Evolutionary conservation across 2,329 filamentous ascomycete genomes (phyloP).

Genomic region (Colletotrichum sojae): DNA sequence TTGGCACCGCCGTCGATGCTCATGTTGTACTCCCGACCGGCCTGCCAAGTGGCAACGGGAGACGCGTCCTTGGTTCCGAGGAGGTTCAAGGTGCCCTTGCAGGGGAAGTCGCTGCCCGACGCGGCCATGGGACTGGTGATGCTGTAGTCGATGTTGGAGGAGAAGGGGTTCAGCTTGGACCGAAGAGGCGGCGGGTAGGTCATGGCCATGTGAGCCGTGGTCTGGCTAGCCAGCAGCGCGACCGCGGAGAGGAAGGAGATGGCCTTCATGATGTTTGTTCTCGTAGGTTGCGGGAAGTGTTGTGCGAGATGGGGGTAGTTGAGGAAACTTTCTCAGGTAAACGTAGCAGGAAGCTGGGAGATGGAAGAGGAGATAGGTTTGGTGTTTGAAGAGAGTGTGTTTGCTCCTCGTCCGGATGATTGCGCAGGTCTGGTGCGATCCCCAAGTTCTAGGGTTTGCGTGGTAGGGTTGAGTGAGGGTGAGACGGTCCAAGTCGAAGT

Average conservation of each 20-base stretch:
- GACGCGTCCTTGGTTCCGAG: slow-evolving; percentile 64
- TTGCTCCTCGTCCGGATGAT: slow-evolving; percentile 32
- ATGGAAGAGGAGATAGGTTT: background rate
- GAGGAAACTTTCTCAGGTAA: background rate
- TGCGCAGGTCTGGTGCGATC: slow-evolving; percentile 17
- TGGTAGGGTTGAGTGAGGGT: slow-evolving; percentile 34
- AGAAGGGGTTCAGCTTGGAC: slow-evolving; percentile 66
- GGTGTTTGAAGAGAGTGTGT: slow-evolving; percentile 31
- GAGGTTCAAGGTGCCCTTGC: slow-evolving; percentile 74
- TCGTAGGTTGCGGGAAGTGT: slow-evolving; percentile 13
- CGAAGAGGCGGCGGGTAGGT: slow-evolving; percentile 65
- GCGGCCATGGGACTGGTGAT: slow-evolving; percentile 77
- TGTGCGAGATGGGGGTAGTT: background rate
- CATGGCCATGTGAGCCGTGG: slow-evolving; percentile 71
- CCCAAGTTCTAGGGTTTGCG: slow-evolving; percentile 1
- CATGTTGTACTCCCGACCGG: slow-evolving; percentile 75
- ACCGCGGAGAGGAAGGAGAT: slow-evolving; percentile 44
- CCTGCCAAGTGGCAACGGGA: slow-evolving; percentile 71
- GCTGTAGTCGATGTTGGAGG: slow-evolving; percentile 72
- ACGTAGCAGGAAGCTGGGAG: background rate
- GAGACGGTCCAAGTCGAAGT: slow-evolving; percentile 35
- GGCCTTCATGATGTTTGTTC: slow-evolving; percentile 55
- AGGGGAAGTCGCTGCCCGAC: slow-evolving; percentile 78
- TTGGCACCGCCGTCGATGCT: slow-evolving; percentile 73
- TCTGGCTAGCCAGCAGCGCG: slow-evolving; percentile 57